phyloP scores from a whole-genome alignment of 495 filamentous ascomycete species.

The Xylaria venustula region DNA sequence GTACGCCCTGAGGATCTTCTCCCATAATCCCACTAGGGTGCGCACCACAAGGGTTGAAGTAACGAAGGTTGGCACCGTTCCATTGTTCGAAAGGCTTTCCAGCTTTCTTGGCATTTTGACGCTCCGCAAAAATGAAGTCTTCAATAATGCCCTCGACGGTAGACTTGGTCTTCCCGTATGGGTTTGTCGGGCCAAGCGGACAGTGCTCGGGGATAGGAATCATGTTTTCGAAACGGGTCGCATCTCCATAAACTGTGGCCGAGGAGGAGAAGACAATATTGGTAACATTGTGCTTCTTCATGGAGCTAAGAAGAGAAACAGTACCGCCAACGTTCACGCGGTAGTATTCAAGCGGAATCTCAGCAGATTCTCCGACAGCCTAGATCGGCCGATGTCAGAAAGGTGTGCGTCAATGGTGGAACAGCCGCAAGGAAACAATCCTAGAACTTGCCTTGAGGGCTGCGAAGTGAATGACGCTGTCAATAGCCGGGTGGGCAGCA shows the following conservation, averaged over 20 bases:
- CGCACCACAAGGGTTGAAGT: slow-evolving; percentile 96
- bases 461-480: slow-evolving; percentile 98
- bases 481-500: slow-evolving; percentile 83
- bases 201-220: slow-evolving; percentile 97
- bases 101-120: slow-evolving; percentile 76
- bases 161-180: slow-evolving; percentile 93
- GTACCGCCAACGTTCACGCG: slow-evolving; percentile 92
- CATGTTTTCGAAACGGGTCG: slow-evolving; percentile 94
- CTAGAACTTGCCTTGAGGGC: slow-evolving; percentile 79
- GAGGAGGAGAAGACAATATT: slow-evolving; percentile 97
- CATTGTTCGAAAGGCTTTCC: slow-evolving; percentile 75
- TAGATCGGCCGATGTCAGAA: slow-evolving; percentile 32
- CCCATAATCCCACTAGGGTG: slow-evolving; percentile 98
- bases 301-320: slow-evolving; percentile 80
- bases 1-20: slow-evolving; percentile 93
- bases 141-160: slow-evolving; percentile 88
- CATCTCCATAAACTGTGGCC: slow-evolving; percentile 90
- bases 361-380: slow-evolving; percentile 94
- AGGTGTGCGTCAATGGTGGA: not conserved
- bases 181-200: slow-evolving; percentile 94
- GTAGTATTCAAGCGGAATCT: slow-evolving; percentile 97
- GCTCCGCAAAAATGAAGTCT: slow-evolving; percentile 84
- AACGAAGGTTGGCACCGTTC: slow-evolving; percentile 91
- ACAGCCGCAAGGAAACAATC: not conserved
- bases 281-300: slow-evolving; percentile 83